These are phyloP conservation scores for Aspergillus unguis DNA, from an alignment of 2,329 filamentous ascomycete genomes.

Conservation along the genomic window DNA sequence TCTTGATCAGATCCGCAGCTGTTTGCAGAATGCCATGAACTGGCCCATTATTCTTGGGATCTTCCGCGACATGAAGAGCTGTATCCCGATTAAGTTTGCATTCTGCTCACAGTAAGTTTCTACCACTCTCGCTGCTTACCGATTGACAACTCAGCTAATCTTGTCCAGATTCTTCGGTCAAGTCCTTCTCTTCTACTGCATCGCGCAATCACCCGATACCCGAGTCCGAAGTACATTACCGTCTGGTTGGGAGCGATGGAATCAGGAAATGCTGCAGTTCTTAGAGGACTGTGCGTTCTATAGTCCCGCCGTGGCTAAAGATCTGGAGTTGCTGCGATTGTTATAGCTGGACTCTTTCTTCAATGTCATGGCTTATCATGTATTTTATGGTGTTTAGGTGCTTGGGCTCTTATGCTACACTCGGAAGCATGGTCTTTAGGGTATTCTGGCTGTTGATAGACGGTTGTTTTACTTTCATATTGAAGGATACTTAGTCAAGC, in stretches of 20 bases:
- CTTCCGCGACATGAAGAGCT: conserved; percentile 42
- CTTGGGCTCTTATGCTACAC: not conserved
- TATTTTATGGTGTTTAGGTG: not conserved
- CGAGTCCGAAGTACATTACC: conserved; percentile 37
- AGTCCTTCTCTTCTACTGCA: conserved; percentile 42
- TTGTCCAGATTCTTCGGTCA: conserved; percentile 41
- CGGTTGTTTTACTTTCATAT: too few species aligned
- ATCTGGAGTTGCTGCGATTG: conserved; percentile 36
- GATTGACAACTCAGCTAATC: not conserved
- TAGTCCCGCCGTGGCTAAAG: conserved; percentile 40
- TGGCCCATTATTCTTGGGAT: conserved; percentile 40
- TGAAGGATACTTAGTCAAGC: too few species aligned
- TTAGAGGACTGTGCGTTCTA: conserved; percentile 37
- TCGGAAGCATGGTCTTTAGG: too few species aligned
- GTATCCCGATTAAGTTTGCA: conserved; percentile 42
- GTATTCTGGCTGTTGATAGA: too few species aligned
- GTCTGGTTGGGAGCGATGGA: conserved; percentile 41
- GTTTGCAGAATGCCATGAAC: conserved; percentile 41
- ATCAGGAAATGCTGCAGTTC: conserved; percentile 40
- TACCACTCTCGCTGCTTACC: not conserved
- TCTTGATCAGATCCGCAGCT: conserved; percentile 37
- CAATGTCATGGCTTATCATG: not conserved
- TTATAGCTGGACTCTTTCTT: conserved; percentile 19
- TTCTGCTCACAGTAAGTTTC: conserved; percentile 39
- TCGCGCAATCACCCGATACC: conserved; percentile 36